Conservation (phyloP, 1,284 basidiomycete genomes). For the Schizophyllum amplum region DNA sequence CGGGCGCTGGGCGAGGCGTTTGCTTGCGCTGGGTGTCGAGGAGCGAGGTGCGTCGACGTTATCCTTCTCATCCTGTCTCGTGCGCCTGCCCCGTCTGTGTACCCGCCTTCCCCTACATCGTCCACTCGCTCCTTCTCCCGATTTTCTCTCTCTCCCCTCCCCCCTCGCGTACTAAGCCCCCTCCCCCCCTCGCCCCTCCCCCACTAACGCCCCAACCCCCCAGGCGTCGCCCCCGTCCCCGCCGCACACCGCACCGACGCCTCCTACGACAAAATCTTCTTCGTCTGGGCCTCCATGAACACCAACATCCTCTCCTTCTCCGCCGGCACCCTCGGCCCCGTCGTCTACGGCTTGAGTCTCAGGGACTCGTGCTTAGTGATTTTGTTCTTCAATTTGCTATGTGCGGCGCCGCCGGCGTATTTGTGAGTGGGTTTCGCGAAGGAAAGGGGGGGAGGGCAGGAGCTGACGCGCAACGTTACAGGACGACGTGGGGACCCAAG, state of each 20-base stretch:
- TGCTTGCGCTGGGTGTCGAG: background rate
- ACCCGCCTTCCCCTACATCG: too few species aligned
- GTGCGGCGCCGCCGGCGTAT: conserved; percentile 47
- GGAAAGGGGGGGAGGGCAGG: too few species aligned
- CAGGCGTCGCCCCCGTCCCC: background rate
- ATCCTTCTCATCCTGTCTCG: background rate
- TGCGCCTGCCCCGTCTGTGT: too few species aligned
- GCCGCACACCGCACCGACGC: conserved; percentile 42
- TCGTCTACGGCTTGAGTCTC: conserved; percentile 58
- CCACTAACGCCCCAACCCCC: background rate
- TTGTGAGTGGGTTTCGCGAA: too few species aligned
- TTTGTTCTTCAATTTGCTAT: conserved; percentile 68
- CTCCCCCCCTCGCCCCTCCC: background rate
- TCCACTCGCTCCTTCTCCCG: too few species aligned
- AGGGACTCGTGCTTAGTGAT: conserved; percentile 69
- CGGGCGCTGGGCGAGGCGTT: background rate
- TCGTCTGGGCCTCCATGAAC: conserved; percentile 68
- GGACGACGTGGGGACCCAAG: conserved; percentile 80
- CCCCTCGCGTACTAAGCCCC: too few species aligned
- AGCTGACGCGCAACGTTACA: too few species aligned
- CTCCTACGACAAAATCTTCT: conserved; percentile 67
- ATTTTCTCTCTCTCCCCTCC: too few species aligned
- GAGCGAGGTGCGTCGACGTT: background rate
- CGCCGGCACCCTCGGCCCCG: conserved; percentile 64
- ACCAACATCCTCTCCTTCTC: conserved; percentile 74